Evolutionary conservation across 306 rosid species (phyloP).

Genomic region (Oxytropis ochrocephala): DNA sequence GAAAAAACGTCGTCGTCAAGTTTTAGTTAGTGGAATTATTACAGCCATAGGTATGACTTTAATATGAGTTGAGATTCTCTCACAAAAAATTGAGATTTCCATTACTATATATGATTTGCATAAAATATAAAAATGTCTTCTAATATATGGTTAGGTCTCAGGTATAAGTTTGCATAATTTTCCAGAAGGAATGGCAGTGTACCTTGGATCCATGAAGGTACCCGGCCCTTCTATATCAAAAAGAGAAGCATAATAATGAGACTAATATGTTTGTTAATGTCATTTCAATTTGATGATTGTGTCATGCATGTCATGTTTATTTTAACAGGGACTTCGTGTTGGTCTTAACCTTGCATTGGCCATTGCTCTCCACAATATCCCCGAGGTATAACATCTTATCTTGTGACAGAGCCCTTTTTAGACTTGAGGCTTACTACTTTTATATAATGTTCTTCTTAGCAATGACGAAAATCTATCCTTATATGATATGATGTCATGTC

Average conservation of each 20-base stretch:
- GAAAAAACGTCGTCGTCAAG: constrained; percentile 87
- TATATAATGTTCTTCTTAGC: not conserved
- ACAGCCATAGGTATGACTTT: constrained; percentile 75
- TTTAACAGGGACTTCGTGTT: constrained; percentile 71
- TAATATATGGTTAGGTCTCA: constrained; percentile 14
- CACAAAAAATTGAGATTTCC: too few relatives aligned
- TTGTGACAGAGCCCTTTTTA: not conserved
- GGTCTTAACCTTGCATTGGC: constrained; percentile 90
- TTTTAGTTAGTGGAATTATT: constrained; percentile 69
- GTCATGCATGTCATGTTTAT: not conserved
- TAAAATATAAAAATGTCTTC: not conserved
- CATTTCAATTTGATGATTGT: constrained; percentile 10
- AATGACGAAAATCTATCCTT: not conserved
- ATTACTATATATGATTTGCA: too few relatives aligned
- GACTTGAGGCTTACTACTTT: not conserved
- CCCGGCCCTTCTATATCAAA: not conserved
- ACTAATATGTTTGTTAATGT: constrained; percentile 1
- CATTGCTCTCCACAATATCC: constrained; percentile 86
- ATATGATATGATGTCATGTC: not conserved
- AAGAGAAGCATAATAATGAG: not conserved
- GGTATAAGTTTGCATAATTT: constrained; percentile 93
- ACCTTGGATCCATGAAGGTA: constrained; percentile 96
- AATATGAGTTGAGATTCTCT: too few relatives aligned
- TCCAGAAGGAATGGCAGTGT: constrained; percentile 99
- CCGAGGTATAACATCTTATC: constrained; percentile 55